Evolutionary conservation across 2,329 filamentous ascomycete genomes (phyloP), one percentile per base, ranked within the genome.

Genomic region (Aaosphaeria arxii): DNA sequence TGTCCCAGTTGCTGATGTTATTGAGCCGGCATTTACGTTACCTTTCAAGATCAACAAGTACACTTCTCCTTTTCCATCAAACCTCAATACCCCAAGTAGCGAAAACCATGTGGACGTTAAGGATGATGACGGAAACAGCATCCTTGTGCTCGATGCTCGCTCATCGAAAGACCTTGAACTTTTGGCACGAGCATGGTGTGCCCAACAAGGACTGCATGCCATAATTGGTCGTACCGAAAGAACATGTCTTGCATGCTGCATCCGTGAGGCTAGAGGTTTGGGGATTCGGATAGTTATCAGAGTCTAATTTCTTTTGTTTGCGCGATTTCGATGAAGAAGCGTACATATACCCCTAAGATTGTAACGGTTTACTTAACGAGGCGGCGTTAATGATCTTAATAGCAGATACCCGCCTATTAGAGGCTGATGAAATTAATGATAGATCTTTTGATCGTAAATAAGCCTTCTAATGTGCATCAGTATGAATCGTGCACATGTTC

Each of bases 141-240:
- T 74, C 1, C 58, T 74, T 1, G 63, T 77, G 4, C 61, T 78
- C 7, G 75, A 78, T 54, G 74, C 75, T 13, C 73, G 84, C 28
- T 80, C 83, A 36, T 82, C 81, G 47, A 81, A 81, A 1, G 85
- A 82, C 9, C 74, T 87, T 62, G 86, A 90, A 67, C 78, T 91
- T 6, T 71, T 91, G 45, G 85, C 85, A 1, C 76, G 88, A 43
- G 87, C 87, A 1, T 77, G 89, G 55, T 91, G 88, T 63, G 85
- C 87, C 1, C 83, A 88, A 61, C 83, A 80, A 56, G 88, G 88
- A 2, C 85, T 85, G 77, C 87, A 90, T 63, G 87, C 88, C 24
- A 64, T 91, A 13, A 77, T 91, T 53, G 88, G 85, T 51, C 77
- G 86, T 44, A 75, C 78, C 36, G 80, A 82, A 54, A 77, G 86